These are phyloP conservation scores for Phytophthora aleatoria DNA, from an alignment of 352 stramenopile genomes.

Conservation along the genomic window DNA sequence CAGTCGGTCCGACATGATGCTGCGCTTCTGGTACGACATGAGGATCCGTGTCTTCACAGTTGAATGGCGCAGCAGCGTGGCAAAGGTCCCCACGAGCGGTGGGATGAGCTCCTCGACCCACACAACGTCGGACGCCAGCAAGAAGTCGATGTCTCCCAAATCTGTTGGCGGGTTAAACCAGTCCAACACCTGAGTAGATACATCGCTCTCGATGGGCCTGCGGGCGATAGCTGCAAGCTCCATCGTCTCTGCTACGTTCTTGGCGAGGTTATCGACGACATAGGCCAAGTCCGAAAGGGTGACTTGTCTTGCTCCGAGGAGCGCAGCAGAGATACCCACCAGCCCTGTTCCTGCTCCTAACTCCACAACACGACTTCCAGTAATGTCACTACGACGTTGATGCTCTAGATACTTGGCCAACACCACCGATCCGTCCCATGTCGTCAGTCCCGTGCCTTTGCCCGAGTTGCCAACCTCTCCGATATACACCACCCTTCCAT, in stretches of 20 bases:
- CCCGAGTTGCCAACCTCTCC: conserved; percentile 81
- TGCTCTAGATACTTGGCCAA: conserved; percentile 92
- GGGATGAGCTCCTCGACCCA: conserved; percentile 90
- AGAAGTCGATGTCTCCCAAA: conserved; percentile 73
- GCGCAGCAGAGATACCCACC: conserved; percentile 79
- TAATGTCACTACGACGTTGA: conserved; percentile 30
- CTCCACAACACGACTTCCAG: conserved; percentile 68
- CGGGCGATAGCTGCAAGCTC: conserved; percentile 22
- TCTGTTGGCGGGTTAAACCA: conserved; percentile 67
- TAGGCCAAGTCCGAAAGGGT: conserved; percentile 89
- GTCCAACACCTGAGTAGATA: conserved; percentile 55
- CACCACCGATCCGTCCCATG: conserved; percentile 91
- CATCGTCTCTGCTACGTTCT: conserved; percentile 55
- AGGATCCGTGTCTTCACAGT: conserved; percentile 45
- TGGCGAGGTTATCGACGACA: conserved; percentile 79
- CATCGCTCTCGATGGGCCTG: conserved; percentile 3
- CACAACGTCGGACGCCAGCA: conserved; percentile 91
- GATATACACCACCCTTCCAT: conserved; percentile 50
- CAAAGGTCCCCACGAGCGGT: conserved; percentile 82
- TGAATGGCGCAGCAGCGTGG: conserved; percentile 49
- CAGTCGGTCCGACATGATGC: conserved; percentile 56
- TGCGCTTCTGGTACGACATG: conserved; percentile 79
- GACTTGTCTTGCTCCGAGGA: conserved; percentile 78
- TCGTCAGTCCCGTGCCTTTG: conserved; percentile 87
- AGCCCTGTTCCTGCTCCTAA: conserved; percentile 87